A percentile compares a stretch with the other conserved stretches of the same genome.
Conservation (phyloP, 805 yeast genomes). For the Ogataea zsoltii region DNA sequence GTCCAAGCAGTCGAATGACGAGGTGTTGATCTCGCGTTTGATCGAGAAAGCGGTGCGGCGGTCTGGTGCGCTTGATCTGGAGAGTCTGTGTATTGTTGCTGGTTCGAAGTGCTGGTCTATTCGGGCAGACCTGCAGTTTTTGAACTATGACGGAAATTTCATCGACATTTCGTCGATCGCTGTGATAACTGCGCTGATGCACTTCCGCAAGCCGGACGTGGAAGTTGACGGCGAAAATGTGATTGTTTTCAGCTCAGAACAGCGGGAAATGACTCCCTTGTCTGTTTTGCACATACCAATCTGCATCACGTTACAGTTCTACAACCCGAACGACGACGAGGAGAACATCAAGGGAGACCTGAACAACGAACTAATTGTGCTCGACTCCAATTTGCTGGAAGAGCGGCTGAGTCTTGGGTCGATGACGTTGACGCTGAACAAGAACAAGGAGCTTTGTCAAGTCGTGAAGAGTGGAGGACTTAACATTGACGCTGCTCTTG, state of each 20-base stretch:
- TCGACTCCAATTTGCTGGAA: constrained; percentile 79
- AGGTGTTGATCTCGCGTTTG: constrained; percentile 74
- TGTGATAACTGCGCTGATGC: constrained; percentile 81
- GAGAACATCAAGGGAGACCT: constrained; percentile 69
- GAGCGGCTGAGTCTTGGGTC: constrained; percentile 76
- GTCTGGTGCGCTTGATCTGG: constrained; percentile 88
- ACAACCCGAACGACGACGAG: constrained; percentile 64
- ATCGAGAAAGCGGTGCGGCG: constrained; percentile 91
- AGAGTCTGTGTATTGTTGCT: constrained; percentile 84
- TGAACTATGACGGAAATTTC: constrained; percentile 90
- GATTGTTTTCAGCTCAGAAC: constrained; percentile 68
- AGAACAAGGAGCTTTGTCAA: constrained; percentile 89
- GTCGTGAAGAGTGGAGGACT: constrained; percentile 88
- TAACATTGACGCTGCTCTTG: constrained; percentile 68
- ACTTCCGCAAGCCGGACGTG: constrained; percentile 82
- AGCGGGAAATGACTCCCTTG: constrained; percentile 84
- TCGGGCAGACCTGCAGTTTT: constrained; percentile 84
- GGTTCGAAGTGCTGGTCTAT: constrained; percentile 91
- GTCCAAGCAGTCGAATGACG: constrained; percentile 66
- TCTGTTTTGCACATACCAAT: constrained; percentile 87
- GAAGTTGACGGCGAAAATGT: constrained; percentile 66
- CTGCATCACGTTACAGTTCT: constrained; percentile 86
- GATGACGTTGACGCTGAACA: constrained; percentile 83
- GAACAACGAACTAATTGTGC: constrained; percentile 57
- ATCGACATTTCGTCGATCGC: constrained; percentile 90